phyloP scores from a whole-genome alignment of 805 yeast genomes.

The Brettanomyces nanus region DNA sequence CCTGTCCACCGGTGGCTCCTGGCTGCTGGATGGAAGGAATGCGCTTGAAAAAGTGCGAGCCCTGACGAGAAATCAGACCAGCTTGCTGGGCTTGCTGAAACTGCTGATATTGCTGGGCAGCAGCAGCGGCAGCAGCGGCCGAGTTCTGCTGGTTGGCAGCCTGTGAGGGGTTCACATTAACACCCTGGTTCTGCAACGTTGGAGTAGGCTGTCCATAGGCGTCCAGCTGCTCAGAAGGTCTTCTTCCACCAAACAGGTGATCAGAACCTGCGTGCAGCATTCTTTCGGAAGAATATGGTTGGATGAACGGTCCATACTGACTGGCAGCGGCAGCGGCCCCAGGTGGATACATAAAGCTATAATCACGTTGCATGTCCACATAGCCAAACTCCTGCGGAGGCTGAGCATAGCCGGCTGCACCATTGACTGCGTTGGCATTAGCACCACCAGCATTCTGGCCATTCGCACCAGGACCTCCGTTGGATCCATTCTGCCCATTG shows the following conservation, averaged over 20 bases:
- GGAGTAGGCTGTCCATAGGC: constrained; percentile 24
- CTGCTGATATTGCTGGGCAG: constrained; percentile 8
- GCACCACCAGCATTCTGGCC: neutral
- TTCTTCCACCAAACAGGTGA: constrained; percentile 24
- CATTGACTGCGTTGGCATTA: neutral
- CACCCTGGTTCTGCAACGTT: constrained; percentile 3
- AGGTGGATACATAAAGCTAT: neutral
- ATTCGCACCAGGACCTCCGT: neutral
- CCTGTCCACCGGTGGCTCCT: constrained; percentile 6
- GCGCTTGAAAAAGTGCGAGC: constrained; percentile 22
- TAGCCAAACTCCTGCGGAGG: constrained; percentile 3
- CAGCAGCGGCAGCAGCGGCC: constrained; percentile 5
- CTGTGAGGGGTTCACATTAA: no score
- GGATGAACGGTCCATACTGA: constrained; percentile 10
- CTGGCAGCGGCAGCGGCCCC: constrained; percentile 1
- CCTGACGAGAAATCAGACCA: constrained; percentile 16
- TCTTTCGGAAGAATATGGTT: constrained; percentile 22
- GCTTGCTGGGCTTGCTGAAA: constrained; percentile 3
- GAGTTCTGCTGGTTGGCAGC: neutral
- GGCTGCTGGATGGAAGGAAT: constrained; percentile 25
- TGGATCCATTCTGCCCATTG: neutral
- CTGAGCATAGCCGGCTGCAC: neutral
- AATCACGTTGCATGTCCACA: constrained; percentile 3
- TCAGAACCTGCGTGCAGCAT: constrained; percentile 15
- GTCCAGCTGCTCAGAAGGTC: constrained; percentile 45